Evolutionary conservation across 1,284 basidiomycete species (phyloP), one percentile per base, ranked within the genome.

Genomic region (Moesziomyces sp.): DNA sequence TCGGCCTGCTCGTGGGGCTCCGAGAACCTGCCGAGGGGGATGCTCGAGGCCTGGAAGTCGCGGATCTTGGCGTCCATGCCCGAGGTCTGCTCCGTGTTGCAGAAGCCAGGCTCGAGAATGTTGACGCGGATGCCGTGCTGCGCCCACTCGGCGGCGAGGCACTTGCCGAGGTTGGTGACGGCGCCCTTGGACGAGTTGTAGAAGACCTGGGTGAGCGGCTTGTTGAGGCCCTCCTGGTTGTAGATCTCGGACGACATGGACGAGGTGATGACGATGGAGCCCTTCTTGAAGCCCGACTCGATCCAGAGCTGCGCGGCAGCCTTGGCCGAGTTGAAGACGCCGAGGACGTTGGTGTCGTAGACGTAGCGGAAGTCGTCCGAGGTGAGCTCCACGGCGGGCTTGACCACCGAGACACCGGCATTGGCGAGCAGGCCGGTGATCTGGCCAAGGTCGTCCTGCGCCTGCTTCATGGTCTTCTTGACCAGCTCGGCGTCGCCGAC

Each of bases 1-100:
- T 76, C 81, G 33, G 75, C 81, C 77, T 84, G 82, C 74, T 84
- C 83, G 42, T 76, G 58, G 42, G 83, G 81, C 76, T 84, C 77
- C 35, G 76, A 77, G 78, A 84, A 84, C 46, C 83, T 62, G 44
- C 76, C 73, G n/a, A 84, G 59, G 35, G 83, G 83, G 46, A 84
- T 78, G 55, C 64, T 72, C 40, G 55, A 46, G 14, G 83, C 82
- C 77, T 84, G 83, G 74, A 62, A 84, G 40, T 84, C 81, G 49
- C 82, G 76, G 38, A 84, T 74, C 52, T 70, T 76, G 55, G 70
- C 52, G 58, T 84, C 83, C 83, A 84, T 84, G 38, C 56, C 80
- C 40, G 73, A 77, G 21, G 83, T 84, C 80, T 84, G 83, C 73
- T 84, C 83, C 21, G 83, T 84, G 69, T 83, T 79, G 71, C 81